Base-by-base conservation (phyloP, 768 basidiomycete species). In the Podaxis sp. region DNA sequence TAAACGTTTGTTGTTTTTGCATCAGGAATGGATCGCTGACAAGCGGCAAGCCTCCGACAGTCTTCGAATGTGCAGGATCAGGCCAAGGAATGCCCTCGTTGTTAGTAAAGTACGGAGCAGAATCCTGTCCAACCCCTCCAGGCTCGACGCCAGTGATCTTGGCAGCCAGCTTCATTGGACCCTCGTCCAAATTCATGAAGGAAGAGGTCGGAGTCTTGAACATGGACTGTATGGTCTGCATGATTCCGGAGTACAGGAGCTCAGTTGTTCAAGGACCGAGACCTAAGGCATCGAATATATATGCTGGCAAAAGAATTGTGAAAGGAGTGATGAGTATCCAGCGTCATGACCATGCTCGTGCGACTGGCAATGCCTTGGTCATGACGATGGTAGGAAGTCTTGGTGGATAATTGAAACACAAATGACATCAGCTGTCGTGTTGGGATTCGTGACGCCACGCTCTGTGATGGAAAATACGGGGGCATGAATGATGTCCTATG, bases 1-100 rank as follows among this genome's bases (percentile, higher is more conserved):
- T 65, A 37, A 65, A 65, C 13, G 60, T 62, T 37, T 65, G 64
- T 17, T 65, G 64, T 46, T 62, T 65, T 48, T 65, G 60, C 64
- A 65, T 52, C 33, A 65, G 30, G 38, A 65, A 65, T 1, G 48
- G 36, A n/a, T 65, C 64, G 60, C 64, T 65, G 6, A 44, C 36
- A 13, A 65, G 55, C 24, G 64, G 64, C 17, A 65, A 26, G 10
- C 64, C 64, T 8, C 60, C 64, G 26, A 65, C 44, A 20, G 49
- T 65, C 60, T 62, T 65, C 48, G 60, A 56, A 33, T 65, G 64
- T 3, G 64, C 53, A 13, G 59, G 48, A 37, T 62, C 60, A 4
- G 64, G 60, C 60, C 60, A 65, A 20, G 60, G 60, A 33, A 62
- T 62, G 40, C 64, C 64, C 37, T 65, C 64, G 58, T 65, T 62